These are phyloP conservation scores for Lentithecium fluviatile DNA, from an alignment of 495 filamentous ascomycete species.

Conservation along the genomic window DNA sequence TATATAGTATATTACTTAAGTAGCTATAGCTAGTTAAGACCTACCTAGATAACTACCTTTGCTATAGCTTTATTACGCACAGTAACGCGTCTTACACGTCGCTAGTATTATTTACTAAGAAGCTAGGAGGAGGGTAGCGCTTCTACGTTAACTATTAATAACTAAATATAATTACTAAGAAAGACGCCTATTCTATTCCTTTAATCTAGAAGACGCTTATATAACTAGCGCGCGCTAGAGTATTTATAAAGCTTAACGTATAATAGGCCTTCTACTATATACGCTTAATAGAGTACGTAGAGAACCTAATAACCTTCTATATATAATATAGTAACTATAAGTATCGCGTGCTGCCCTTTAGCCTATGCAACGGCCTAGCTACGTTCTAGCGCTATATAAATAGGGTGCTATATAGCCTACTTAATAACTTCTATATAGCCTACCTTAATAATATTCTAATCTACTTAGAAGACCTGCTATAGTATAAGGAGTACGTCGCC, in stretches of 20 bases:
- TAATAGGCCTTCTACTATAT: slow-evolving; percentile 29
- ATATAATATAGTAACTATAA: slow-evolving; percentile 40
- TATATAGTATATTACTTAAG: too few species aligned
- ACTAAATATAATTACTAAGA: slow-evolving; percentile 46
- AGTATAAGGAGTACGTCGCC: slow-evolving; percentile 16
- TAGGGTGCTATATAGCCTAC: slow-evolving; percentile 25
- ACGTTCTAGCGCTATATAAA: slow-evolving; percentile 43
- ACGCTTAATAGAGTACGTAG: slow-evolving; percentile 21
- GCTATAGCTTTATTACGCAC: too few species aligned
- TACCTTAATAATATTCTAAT: slow-evolving; percentile 41
- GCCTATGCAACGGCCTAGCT: slow-evolving; percentile 32
- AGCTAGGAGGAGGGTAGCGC: slow-evolving; percentile 21
- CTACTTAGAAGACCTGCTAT: slow-evolving; percentile 19
- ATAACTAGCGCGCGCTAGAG: slow-evolving; percentile 35
- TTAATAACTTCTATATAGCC: slow-evolving; percentile 37
- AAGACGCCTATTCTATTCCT: slow-evolving; percentile 49
- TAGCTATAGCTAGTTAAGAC: too few species aligned
- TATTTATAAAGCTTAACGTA: slow-evolving; percentile 51
- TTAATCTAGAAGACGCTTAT: slow-evolving; percentile 49
- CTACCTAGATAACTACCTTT: too few species aligned
- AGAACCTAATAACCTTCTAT: slow-evolving; percentile 40
- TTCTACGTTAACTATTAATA: slow-evolving; percentile 38
- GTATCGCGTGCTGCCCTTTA: slow-evolving; percentile 43
- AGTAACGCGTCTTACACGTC: too few species aligned
- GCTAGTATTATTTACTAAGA: too few species aligned